Conservation (phyloP, 2,329 filamentous ascomycete genomes). For the Aspergillus pseudoglaucus region DNA sequence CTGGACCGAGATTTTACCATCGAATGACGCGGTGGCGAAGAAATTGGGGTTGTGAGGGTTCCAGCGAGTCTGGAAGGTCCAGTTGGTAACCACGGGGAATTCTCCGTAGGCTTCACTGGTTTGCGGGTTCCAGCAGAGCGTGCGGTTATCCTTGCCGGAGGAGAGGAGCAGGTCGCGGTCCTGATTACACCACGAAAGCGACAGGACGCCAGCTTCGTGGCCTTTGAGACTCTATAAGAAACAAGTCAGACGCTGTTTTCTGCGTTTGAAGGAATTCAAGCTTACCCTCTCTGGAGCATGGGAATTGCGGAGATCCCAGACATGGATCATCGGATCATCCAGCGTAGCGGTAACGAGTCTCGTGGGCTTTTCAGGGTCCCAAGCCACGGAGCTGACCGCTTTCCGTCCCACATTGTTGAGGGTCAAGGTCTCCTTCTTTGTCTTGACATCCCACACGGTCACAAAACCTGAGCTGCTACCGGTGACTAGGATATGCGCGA, state of each 20-base stretch:
- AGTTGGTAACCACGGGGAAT: slow-evolving; percentile 97
- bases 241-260: slow-evolving; percentile 9
- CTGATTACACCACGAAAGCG: slow-evolving; percentile 89
- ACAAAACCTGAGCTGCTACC: slow-evolving; percentile 91
- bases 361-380: slow-evolving; percentile 91
- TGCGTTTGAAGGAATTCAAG: not conserved
- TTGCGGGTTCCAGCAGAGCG: slow-evolving; percentile 92
- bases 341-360: slow-evolving; percentile 90
- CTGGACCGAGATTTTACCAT: slow-evolving; percentile 90
- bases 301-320: slow-evolving; percentile 95
- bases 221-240: slow-evolving; percentile 63
- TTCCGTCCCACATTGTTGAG: slow-evolving; percentile 86
- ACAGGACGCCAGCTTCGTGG: slow-evolving; percentile 91
- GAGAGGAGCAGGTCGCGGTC: slow-evolving; percentile 85
- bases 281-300: slow-evolving; percentile 72
- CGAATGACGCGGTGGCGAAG: slow-evolving; percentile 91
- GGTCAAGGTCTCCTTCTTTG: slow-evolving; percentile 93
- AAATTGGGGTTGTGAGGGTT: slow-evolving; percentile 88
- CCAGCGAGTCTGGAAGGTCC: slow-evolving; percentile 94
- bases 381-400: slow-evolving; percentile 88
- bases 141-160: slow-evolving; percentile 93
- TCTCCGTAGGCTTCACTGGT: slow-evolving; percentile 83
- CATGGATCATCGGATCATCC: slow-evolving; percentile 78
- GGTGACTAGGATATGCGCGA: slow-evolving; percentile 90
- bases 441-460: slow-evolving; percentile 97